Conservation (phyloP, 1,139 yeast species). For the Lodderomyces oxycetoniae region DNA sequence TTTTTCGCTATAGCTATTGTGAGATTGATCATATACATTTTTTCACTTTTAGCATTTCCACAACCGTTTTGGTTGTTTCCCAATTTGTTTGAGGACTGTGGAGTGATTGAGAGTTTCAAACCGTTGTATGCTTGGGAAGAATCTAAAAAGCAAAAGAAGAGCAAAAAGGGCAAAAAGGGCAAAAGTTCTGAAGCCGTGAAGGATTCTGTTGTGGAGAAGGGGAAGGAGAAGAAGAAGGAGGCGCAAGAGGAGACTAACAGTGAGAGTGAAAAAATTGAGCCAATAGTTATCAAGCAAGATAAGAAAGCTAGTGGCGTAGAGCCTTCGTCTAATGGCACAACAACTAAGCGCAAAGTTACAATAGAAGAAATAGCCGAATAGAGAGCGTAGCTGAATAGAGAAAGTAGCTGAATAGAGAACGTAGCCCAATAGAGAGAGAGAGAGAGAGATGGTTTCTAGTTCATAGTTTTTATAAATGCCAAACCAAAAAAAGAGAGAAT, state of each 20-base stretch:
- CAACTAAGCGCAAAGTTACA: constrained; percentile 27
- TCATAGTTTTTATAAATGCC: no score
- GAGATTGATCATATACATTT: constrained; percentile 65
- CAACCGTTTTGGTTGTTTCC: constrained; percentile 95
- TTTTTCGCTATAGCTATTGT: constrained; percentile 78
- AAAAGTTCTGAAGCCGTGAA: background rate
- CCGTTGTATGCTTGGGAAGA: constrained; percentile 89
- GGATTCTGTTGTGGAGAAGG: no score
- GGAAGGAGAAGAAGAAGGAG: constrained; percentile 3
- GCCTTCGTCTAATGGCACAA: constrained; percentile 13
- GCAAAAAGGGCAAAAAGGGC: constrained; percentile 13
- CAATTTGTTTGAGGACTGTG: constrained; percentile 91
- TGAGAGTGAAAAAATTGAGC: constrained; percentile 4
- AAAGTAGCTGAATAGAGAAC: constrained; percentile 41
- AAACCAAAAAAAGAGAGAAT: no score
- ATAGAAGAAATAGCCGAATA: constrained; percentile 49
- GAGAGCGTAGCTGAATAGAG: constrained; percentile 27
- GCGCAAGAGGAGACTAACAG: background rate
- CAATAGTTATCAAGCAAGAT: constrained; percentile 1
- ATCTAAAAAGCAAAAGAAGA: constrained; percentile 25
- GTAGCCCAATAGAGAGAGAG: no score
- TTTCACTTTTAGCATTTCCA: constrained; percentile 55
- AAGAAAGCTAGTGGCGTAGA: constrained; percentile 12
- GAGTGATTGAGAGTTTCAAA: constrained; percentile 84
- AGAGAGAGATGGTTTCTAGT: no score